Base-by-base conservation (phyloP, 805 yeast genomes). In the Metahyphopichia silvanorum region DNA sequence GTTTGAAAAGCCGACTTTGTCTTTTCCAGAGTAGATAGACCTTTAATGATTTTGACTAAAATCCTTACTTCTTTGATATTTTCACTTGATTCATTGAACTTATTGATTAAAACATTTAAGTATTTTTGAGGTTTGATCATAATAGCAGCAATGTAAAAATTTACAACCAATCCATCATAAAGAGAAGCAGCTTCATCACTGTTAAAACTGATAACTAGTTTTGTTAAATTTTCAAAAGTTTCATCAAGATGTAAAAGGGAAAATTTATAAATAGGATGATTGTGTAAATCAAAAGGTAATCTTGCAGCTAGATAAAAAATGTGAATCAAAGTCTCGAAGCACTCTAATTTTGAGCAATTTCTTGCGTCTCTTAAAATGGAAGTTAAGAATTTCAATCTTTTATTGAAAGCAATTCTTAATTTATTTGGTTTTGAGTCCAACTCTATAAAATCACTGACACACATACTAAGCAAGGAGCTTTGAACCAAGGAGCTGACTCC, bases 251-350 rank as follows among this genome's bases (percentile, higher is more conserved):
- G 48, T n/a, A 36, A 40, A 11, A 47, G 20, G 23, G 63, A 47
- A 34, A 66, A 66, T 22, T 37, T 45, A 25, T 49, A 48, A 2
- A 64, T 50, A 6, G 57, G 54, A 38, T 61, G 66, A 11, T 35
- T 38, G 4, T 40, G 31, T 18, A 48, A 31, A 16, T 31, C 29
- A 10, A 21, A 8, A 6, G 53, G 51, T 16, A 62, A 43, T 33
- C 60, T 49, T 1, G 63, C 59, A 2, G 66, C 67, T 27, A 66
- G 44, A 37, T 59, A 57, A 34, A 57, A 63, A 2, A 65, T 49
- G 25, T 57, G 55, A 20, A 60, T 55, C 24, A 66, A 42, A 1
- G 64, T 44, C 32, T 65, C 65, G 37, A 60, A 62, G 27, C 60
- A 47, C 26, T 60, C 66, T 21, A 61, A 43, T 29, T 49, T 57